Base-by-base conservation (phyloP, 2,329 filamentous ascomycete genomes). In the Chalara sp. region DNA sequence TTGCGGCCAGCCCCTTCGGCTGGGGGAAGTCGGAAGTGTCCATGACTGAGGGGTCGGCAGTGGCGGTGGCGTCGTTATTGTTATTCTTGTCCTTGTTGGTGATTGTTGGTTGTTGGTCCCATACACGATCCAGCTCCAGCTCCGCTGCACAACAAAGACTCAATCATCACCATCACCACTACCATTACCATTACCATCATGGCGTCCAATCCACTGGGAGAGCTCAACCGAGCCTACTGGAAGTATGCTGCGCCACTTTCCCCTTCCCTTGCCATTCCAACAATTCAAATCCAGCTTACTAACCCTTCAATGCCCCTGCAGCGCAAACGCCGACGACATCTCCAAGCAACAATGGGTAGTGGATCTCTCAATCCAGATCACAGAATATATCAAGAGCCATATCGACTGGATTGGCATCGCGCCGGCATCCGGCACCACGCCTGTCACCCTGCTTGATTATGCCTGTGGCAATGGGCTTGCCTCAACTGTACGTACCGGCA, bases 381-480 rank as follows among this genome's bases (percentile, higher is more conserved):
- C n/a, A n/a, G 10, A 39, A 39, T 39, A 39, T 39, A n/a, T 39
- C 35, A 10, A 39, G n/a, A 39, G 10, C 35, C 35, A 42, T 30
- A 30, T 50, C 2, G 48, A 46, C 6, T 50, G 48, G 48, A n/a
- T 50, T 5, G 48, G 42, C n/a, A 29, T 50, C 7, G 13, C 30
- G n/a, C 29, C 28, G 32, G 12, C 31, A 29, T 21, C 6, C 1
- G n/a, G 12, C 8, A 13, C 11, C 11, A 13, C 35, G 11, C 37
- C 47, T 40, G 39, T 50, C 30, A 50, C 47, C 2, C 46, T 59
- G 8, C 47, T 59, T 3, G 56, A 59, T 45, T 59, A 58, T 32
- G 57, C 57, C 29, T 59, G 57, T 42, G 56, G 56, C 6, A 45
- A 44, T 8, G 56, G 57, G 6, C 46, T 51, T 35, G 56, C 50